Base-by-base conservation (phyloP, 306 rosid genomes). In the Begonia masoniana region DNA sequence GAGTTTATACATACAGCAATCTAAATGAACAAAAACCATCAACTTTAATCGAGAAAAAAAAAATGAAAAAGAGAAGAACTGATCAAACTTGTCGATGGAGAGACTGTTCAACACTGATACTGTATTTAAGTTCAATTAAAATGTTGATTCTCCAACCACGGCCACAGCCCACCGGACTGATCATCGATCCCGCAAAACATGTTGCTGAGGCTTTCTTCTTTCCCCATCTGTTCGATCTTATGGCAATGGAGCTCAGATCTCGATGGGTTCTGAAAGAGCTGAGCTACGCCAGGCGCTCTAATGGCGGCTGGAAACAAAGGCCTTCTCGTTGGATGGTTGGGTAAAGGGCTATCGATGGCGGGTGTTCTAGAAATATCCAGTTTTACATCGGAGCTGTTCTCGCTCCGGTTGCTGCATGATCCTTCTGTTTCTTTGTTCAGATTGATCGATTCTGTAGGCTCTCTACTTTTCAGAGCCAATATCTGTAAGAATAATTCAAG, bases 341-440 rank as follows among this genome's bases (percentile, higher is more conserved):
- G 71, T 51, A 68, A 56, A 56, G 94, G 88, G 63, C 95, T 92
- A 24, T 92, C 99, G 43, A 78, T 81, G 2, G 96, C 86, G 45
- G 84, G 74, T 58, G 94, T 79, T 64, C 94, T 83, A 64, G 99
- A 83, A 43, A 81, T 91, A 52, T 91, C 99, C 71, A 91, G 71
- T 65, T 83, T 92, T 53, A 87, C 83, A 8, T 92, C 99, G 41
- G 99, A 87, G 71, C 95, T 92, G 68, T 87, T 87, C 51, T 92
- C 99, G 65, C 99, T 92, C 76, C 96, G 75, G 41, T 92, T 92
- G 73, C 99, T 92, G 89, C 87, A 62, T 13, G 95, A 92, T 13
- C 99, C 99, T 71, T 92, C 99, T 66, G 99, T 92, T 75, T 92
- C 99, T 65, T 92, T 92, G 58, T 92, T 92, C 12, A 92, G 95